A percentile compares a stretch with the other conserved stretches of the same genome.
These are phyloP conservation scores for Trametes villosa DNA, from an alignment of 768 basidiomycete genomes.

Conservation along the genomic window DNA sequence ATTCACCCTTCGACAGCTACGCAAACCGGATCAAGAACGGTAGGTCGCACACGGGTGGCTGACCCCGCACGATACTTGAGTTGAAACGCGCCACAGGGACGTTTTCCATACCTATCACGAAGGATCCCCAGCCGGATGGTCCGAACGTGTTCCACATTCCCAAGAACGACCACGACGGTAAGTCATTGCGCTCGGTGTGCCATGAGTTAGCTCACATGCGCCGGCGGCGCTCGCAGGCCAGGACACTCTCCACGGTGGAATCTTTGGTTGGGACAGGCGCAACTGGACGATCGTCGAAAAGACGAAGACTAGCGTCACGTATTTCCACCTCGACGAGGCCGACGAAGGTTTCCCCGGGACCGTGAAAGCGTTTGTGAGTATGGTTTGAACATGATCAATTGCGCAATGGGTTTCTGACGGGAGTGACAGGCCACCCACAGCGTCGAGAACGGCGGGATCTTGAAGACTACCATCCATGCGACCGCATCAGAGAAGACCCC, in stretches of 20 bases:
- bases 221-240: conserved; percentile 26
- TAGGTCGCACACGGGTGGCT: conserved; percentile 18
- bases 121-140: conserved; percentile 45
- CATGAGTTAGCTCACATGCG: conserved; percentile 1
- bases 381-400: background rate
- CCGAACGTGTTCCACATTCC: conserved; percentile 55
- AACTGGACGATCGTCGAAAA: conserved; percentile 55
- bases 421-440: conserved; percentile 48
- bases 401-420: background rate
- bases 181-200: conserved; percentile 29
- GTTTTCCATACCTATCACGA: conserved; percentile 57
- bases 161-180: conserved; percentile 54
- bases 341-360: conserved; percentile 49
- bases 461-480: conserved; percentile 49
- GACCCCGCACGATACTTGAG: background rate
- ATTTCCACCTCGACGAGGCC: conserved; percentile 53
- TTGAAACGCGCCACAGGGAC: conserved; percentile 41
- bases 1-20: conserved; percentile 52
- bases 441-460: conserved; percentile 47
- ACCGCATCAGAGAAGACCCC: conserved; percentile 56
- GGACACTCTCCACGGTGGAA: conserved; percentile 61
- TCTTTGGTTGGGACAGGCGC: conserved; percentile 58
- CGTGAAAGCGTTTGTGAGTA: conserved; percentile 20
- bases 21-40: conserved; percentile 58
- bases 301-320: conserved; percentile 53